These are phyloP conservation scores for Aspergillus chevalieri DNA, from an alignment of 2,329 filamentous ascomycete species.

Conservation along the genomic window DNA sequence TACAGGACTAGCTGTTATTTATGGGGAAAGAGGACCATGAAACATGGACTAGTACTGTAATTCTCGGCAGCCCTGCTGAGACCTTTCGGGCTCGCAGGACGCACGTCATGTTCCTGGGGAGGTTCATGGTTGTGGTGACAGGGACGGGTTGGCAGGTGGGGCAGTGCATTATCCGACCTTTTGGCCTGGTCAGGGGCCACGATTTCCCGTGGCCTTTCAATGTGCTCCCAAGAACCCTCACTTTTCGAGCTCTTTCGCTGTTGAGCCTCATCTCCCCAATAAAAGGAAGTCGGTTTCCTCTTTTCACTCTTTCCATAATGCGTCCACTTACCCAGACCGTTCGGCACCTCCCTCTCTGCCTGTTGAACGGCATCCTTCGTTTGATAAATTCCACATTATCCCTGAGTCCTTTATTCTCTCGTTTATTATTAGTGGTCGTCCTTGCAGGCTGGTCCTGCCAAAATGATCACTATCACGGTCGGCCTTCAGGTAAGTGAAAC, in stretches of 20 bases:
- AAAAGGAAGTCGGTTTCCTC: background rate
- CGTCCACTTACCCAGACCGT: background rate
- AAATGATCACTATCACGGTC: background rate
- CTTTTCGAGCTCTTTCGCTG: conserved; percentile 1
- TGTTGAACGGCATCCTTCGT: background rate
- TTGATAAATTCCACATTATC: background rate
- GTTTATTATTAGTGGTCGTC: conserved; percentile 3
- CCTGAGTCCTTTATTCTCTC: background rate
- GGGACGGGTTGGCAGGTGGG: background rate
- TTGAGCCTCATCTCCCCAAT: background rate
- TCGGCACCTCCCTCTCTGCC: background rate
- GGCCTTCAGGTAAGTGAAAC: background rate
- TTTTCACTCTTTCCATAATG: conserved; percentile 4
- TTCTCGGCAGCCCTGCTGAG: background rate
- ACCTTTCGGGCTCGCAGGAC: background rate
- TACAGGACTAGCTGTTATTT: conserved; percentile 1
- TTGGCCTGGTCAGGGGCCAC: conserved; percentile 3
- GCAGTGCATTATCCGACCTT: conserved; percentile 1
- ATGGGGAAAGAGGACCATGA: background rate
- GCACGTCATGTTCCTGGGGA: background rate
- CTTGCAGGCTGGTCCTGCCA: background rate
- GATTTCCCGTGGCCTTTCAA: conserved; percentile 4
- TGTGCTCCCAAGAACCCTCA: background rate
- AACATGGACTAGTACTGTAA: conserved; percentile 1
- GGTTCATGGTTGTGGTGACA: background rate